Evolutionary conservation across 129 eudicot genomes (phyloP), one percentile per base, ranked within the genome.

Genomic region (Chrysanthemum lavandulifolium): DNA sequence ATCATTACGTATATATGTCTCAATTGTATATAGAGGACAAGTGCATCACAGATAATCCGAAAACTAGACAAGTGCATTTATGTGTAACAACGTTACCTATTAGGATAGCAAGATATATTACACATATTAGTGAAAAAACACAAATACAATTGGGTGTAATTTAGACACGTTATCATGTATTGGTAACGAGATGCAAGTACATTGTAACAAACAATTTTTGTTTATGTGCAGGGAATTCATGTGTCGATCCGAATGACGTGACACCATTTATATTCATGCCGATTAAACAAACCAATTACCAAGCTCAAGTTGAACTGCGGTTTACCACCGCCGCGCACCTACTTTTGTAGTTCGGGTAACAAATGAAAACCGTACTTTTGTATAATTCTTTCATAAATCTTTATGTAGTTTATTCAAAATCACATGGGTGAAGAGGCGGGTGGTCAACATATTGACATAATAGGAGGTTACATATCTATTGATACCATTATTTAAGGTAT

Each of bases 321-420:
- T 77, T 21, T 81, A 72, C 86, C 97, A 21, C 97, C 97, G 78
- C 80, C 81, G 15, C n/a, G 83, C 90, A 51, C 90, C 90, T 10
- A 8, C 61, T 8, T 75, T 88, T 67, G 78, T 91, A 27, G 29
- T 27, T 16, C 73, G 73, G 45, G 59, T 63, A 36, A 61, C 74
- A 1, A 88, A 86, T 23, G 73, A 27, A 27, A 27, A 27, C 29
- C 29, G 29, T 27, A 27, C 29, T 27, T 27, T 27, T 27, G 29
- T 27, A 27, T 27, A 27, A 27, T 27, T 27, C 29, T 27, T 27
- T 27, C 29, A 27, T 27, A 27, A 27, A 27, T 27, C 29, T 27
- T 1, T 27, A 27, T 27, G 29, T 27, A 27, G 3, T 27, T 27
- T 27, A 27, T 27, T 27, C 3, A 27, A 27, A 27, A 27, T 27